Evolutionary conservation across 2,329 filamentous ascomycete genomes (phyloP), one percentile per base, ranked within the genome.

Genomic region (Geosmithia morbida): DNA sequence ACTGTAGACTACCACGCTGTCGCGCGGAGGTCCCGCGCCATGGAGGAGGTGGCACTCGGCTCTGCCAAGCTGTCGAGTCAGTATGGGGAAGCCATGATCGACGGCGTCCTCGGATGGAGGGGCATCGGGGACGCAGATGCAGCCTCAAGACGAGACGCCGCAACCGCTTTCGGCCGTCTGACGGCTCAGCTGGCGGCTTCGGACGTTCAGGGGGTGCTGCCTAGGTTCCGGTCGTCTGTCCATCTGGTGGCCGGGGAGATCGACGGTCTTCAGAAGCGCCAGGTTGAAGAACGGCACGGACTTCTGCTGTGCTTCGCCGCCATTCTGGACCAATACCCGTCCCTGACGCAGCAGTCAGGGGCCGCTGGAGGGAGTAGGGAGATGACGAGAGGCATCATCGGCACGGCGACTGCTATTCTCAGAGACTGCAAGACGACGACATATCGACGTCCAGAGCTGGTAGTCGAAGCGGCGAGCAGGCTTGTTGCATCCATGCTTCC

Each of bases 1-100:
- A 75, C 78, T 2, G 86, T 97, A 1, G 92, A 98, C 59, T 98
- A 96, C 58, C 88, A 95, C 60, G 79, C 87, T 39, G 88, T 98
- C 18, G 90, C 92, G 2, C 74, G 94, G n/a, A 77, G 90, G 20
- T 83, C 85, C 16, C 77, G 86, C 53, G 90, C 89, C 3, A 82
- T 95, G 56, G 74, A 80, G 41, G 78, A 89, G 44, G 87, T 97
- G 11, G 81, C 86, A 0, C 66, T 79, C 13, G 73, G 74, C 39
- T 83, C 84, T 1, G 78, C 85, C 0, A 68, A 66, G n/a, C 66
- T 97, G 5, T 77, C 80, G 29, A 55, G 68, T 1, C 87, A 85
- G 51, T 81, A 81, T 49, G 86, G 86, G 60, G 69, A 74, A 44
- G 80, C 84, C 1, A 65, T 96, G 2, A 65, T 87, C 8, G 74